These are phyloP conservation scores for Dipteronia dyeriana DNA, from an alignment of 345 rosid species.

Conservation along the genomic window DNA sequence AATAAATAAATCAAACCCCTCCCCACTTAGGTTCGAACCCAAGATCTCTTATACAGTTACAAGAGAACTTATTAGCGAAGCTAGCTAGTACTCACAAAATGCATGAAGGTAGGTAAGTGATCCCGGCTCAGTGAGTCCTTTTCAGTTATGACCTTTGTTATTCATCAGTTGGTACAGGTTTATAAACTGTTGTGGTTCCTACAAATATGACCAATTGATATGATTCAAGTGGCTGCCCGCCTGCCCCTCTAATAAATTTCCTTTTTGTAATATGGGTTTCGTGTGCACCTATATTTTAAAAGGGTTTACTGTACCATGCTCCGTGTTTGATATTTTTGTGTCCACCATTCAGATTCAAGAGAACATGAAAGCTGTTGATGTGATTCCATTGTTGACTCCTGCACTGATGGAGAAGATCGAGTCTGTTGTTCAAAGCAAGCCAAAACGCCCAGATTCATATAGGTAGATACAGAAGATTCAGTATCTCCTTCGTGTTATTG, in stretches of 20 bases:
- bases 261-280: neutral
- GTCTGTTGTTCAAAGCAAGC: conserved; percentile 78
- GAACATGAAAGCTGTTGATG: conserved; percentile 96
- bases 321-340: neutral
- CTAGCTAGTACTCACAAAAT: neutral
- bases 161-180: neutral
- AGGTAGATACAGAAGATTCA: conserved; percentile 38
- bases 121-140: too few relatives aligned
- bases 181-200: neutral
- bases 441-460: conserved; percentile 85
- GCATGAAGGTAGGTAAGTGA: neutral
- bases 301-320: neutral
- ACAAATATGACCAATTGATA: neutral
- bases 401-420: conserved; percentile 89
- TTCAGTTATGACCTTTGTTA: neutral
- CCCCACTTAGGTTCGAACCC: neutral
- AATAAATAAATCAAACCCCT: neutral
- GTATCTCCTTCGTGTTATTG: neutral
- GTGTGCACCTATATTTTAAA: neutral
- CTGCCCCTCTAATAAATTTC: neutral
- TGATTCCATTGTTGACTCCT: conserved; percentile 81
- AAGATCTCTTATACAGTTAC: too few relatives aligned
- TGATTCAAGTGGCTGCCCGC: neutral
- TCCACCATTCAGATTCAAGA: conserved; percentile 68
- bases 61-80: neutral